Conservation (phyloP, 768 basidiomycete species). For the Naganishia randhawae region DNA sequence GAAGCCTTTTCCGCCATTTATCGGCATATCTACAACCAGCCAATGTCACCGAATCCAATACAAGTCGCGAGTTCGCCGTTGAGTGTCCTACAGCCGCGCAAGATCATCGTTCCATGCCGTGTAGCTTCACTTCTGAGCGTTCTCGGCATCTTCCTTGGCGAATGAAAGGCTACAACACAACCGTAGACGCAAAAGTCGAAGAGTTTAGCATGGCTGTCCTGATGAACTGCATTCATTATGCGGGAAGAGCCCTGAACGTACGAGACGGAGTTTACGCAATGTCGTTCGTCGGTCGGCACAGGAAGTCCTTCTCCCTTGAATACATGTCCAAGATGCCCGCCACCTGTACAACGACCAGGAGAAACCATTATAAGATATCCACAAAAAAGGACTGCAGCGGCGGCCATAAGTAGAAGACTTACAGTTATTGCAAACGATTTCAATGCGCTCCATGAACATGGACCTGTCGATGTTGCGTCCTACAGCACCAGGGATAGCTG, state of each 20-base stretch:
- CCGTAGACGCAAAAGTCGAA: not conserved
- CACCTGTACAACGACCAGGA: conserved; percentile 44
- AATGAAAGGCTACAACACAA: conserved; percentile 1
- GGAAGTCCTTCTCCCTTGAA: conserved; percentile 56
- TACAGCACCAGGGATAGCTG: conserved; percentile 86
- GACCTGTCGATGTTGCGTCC: conserved; percentile 65
- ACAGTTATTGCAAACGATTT: conserved; percentile 85
- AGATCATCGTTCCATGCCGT: not conserved
- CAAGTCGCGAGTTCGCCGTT: too few species aligned
- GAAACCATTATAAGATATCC: conserved; percentile 2
- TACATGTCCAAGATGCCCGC: conserved; percentile 89
- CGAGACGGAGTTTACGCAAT: conserved; percentile 52
- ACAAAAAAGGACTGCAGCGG: not conserved
- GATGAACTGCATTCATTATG: too few species aligned
- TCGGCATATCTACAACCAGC: too few species aligned
- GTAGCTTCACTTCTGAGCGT: conserved; percentile 12
- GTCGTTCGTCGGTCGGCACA: conserved; percentile 68
- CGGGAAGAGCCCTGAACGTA: not conserved
- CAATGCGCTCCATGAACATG: conserved; percentile 65
- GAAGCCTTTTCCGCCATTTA: too few species aligned
- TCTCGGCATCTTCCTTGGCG: conserved; percentile 18
- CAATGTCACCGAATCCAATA: too few species aligned
- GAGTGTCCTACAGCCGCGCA: not conserved
- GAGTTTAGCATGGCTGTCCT: not conserved
- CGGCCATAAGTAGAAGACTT: not conserved